Evolutionary conservation across 805 yeast genomes (phyloP).

Genomic region (Brettanomyces naardenensis): DNA sequence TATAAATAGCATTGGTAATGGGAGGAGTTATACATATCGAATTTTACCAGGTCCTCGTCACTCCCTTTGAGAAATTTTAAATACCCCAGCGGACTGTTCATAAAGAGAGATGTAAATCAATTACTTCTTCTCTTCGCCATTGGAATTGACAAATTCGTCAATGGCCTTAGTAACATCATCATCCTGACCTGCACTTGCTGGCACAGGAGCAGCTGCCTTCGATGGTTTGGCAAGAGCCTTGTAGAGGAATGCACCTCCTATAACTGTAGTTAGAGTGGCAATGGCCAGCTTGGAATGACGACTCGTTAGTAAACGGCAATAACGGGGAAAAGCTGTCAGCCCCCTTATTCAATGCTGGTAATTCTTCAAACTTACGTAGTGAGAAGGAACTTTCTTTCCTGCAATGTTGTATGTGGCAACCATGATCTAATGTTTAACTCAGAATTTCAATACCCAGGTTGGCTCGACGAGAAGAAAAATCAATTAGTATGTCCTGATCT

Average conservation of each 20-base stretch:
- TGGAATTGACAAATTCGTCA: slow-evolving; percentile 7
- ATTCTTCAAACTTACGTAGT: slow-evolving; percentile 49
- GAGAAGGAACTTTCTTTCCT: slow-evolving; percentile 79
- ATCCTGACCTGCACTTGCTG: slow-evolving; percentile 15
- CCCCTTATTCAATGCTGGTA: neutral
- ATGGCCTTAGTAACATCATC: slow-evolving; percentile 26
- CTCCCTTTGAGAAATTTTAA: too few species aligned
- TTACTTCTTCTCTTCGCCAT: neutral
- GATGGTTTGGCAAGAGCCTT: slow-evolving; percentile 39
- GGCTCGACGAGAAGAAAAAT: too few species aligned
- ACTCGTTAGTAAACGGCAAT: slow-evolving; percentile 5
- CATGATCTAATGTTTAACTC: too few species aligned
- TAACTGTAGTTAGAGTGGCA: slow-evolving; percentile 67
- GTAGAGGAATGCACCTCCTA: slow-evolving; percentile 32
- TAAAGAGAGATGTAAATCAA: too few species aligned
- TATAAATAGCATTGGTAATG: too few species aligned
- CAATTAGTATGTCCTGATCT: too few species aligned
- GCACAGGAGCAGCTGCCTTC: slow-evolving; percentile 6
- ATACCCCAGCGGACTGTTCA: too few species aligned
- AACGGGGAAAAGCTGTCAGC: neutral
- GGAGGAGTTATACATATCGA: too few species aligned
- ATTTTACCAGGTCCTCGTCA: too few species aligned
- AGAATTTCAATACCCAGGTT: too few species aligned
- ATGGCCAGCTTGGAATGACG: slow-evolving; percentile 45
- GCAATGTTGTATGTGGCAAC: slow-evolving; percentile 77